Evolutionary conservation across 2,329 filamentous ascomycete genomes (phyloP), one percentile per base, ranked within the genome.

Genomic region (Hortaea werneckii): DNA sequence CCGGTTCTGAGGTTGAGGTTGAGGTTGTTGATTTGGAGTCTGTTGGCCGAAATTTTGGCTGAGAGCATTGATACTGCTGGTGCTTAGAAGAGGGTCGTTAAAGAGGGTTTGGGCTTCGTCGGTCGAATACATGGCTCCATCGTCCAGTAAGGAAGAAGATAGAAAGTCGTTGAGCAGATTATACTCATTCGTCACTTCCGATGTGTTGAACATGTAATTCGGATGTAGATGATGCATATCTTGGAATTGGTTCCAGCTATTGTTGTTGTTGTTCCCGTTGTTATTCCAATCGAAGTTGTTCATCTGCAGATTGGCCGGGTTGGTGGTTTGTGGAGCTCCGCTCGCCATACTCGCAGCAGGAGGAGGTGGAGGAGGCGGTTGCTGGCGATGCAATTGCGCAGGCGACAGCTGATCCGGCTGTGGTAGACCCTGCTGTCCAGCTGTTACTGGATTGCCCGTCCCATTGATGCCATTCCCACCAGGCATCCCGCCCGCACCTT

Each of bases 81-180:
- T 66, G 11, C 57, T 46, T 2, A 73, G 57, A 69, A 78, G 71
- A 39, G 79, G 75, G 57, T 83, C 79, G 38, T 74, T 72, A 61
- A 79, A 80, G 7, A 80, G 65, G 10, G 78, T 74, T 46, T 70
- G 67, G 13, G 66, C 61, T 37, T 72, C 68, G 41, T 68, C 66
- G 42, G 65, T 58, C 44, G 51, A 53, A 42, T 70, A 73, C 29
- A 71, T 61, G 20, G 61, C 62, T 44, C 66, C 68, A 52, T 73
- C 89, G 68, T 96, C 89, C 53, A 95, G 77, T 45, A 95, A 72
- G 62, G 87, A 94, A 55, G 82, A 94, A 66, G 89, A 92, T 50
- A 98, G 77, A 63, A 96, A 96, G 66, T 98, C 90, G 72, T 94
- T 94, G 61, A 98, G 79, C 43, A 96, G 73, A 63, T 95, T 95